phyloP scores from a whole-genome alignment of 73 alveolate species.

The Uronychia setigera region DNA sequence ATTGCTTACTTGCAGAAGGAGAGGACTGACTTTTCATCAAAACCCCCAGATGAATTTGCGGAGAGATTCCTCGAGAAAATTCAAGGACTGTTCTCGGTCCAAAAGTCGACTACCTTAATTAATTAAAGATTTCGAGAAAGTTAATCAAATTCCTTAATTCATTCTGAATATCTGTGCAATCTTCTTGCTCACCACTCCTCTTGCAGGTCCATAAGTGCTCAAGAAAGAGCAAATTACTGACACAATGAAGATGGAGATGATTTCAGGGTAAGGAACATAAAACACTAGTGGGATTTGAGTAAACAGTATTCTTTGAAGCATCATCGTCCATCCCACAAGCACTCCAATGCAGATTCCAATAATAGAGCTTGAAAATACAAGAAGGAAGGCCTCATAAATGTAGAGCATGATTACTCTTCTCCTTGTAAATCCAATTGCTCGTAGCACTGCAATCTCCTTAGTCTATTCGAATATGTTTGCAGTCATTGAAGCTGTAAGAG shows the following conservation, averaged over 20 bases:
- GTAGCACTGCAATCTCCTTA: conserved; percentile 95
- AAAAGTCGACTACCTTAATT: conserved; percentile 3
- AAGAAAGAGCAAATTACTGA: conserved; percentile 60
- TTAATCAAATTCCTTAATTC: background rate
- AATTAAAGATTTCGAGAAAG: background rate
- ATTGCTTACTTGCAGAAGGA: conserved; percentile 44
- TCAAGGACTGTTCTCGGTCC: conserved; percentile 38
- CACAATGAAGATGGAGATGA: conserved; percentile 33
- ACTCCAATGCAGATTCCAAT: conserved; percentile 96
- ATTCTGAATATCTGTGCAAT: conserved; percentile 77
- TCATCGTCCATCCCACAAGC: conserved; percentile 96
- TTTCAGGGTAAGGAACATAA: conserved; percentile 56
- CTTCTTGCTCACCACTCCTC: conserved; percentile 36
- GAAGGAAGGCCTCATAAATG: conserved; percentile 92
- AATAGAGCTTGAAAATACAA: conserved; percentile 88
- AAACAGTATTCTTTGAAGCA: conserved; percentile 85
- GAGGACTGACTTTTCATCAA: conserved; percentile 53
- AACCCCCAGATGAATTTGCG: conserved; percentile 68
- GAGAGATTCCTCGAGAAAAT: conserved; percentile 60
- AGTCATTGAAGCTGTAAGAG: conserved; percentile 94
- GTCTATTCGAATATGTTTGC: conserved; percentile 95
- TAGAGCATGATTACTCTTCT: conserved; percentile 77
- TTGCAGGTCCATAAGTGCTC: conserved; percentile 68
- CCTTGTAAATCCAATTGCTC: conserved; percentile 93
- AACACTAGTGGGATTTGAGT: conserved; percentile 62